Percentiles rank a stretch among this genome's conserved stretches.
Conservation (phyloP, 352 stramenopile genomes). For the Lagenidium sp. region DNA sequence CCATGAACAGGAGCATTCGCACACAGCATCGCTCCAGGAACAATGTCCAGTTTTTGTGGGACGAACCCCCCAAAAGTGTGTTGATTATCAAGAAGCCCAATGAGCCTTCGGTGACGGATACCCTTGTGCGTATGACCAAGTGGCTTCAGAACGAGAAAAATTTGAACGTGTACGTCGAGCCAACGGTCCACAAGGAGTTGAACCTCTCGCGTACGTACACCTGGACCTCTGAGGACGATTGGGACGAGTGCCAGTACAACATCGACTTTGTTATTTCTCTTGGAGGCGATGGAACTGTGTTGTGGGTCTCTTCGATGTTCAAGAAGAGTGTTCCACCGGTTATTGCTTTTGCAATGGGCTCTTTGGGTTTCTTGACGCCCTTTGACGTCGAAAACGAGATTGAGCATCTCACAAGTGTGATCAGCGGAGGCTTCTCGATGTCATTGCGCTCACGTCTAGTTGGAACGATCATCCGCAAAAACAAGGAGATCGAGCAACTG, state of each 20-base stretch:
- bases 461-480: constrained; percentile 57
- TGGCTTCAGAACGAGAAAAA: constrained; percentile 76
- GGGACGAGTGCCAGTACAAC: constrained; percentile 54
- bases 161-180: constrained; percentile 68
- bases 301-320: constrained; percentile 86
- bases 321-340: constrained; percentile 92
- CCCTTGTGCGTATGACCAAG: constrained; percentile 42
- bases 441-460: constrained; percentile 68
- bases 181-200: constrained; percentile 58
- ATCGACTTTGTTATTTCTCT: constrained; percentile 93
- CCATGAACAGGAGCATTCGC: constrained; percentile 79
- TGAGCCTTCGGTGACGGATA: constrained; percentile 65
- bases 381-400: constrained; percentile 77
- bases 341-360: constrained; percentile 92
- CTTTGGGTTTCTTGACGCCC: constrained; percentile 94
- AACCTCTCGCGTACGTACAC: constrained; percentile 43
- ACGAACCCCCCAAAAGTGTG: constrained; percentile 69
- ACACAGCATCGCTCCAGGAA: constrained; percentile 80
- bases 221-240: constrained; percentile 49
- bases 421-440: constrained; percentile 80
- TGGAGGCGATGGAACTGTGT: constrained; percentile 91
- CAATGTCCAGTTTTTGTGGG: constrained; percentile 88
- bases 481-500: constrained; percentile 40
- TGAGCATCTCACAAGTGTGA: constrained; percentile 63
- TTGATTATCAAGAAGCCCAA: constrained; percentile 88